Evolutionary conservation across 2,329 filamentous ascomycete species (phyloP).

Genomic region (Pyrenochaeta sp.): DNA sequence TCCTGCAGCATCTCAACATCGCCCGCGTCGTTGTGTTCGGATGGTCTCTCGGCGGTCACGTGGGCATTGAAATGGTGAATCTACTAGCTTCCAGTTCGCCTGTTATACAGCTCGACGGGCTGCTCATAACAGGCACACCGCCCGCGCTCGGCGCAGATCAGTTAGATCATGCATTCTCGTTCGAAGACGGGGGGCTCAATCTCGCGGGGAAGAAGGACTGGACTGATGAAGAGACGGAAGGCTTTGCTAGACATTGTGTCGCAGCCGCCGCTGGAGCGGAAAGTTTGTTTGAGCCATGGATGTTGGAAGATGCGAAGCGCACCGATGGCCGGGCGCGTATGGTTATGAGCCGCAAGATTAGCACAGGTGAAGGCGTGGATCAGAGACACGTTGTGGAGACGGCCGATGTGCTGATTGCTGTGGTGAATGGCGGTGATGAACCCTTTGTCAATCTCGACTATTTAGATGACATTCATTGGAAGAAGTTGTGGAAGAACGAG

Average conservation of each 20-base stretch:
- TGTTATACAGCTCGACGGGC: constrained; percentile 21
- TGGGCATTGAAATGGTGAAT: constrained; percentile 41
- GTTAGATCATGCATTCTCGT: constrained; percentile 18
- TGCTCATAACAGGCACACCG: constrained; percentile 42
- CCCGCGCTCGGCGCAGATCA: constrained; percentile 34
- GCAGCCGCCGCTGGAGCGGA: constrained; percentile 14
- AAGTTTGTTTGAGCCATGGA: constrained; percentile 32
- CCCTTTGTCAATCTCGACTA: constrained; percentile 44
- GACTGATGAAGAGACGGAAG: constrained; percentile 21
- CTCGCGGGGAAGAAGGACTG: constrained; percentile 24
- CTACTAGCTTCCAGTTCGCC: constrained; percentile 10
- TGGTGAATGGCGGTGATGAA: constrained; percentile 42
- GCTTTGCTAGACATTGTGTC: constrained; percentile 22
- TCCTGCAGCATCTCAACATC: constrained; percentile 34
- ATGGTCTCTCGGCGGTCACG: constrained; percentile 46
- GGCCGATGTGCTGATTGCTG: constrained; percentile 29
- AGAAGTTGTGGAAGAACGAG: constrained; percentile 36
- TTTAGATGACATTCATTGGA: constrained; percentile 36
- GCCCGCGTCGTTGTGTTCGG: constrained; percentile 36
- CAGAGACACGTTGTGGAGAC: constrained; percentile 30
- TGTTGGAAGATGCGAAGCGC: constrained; percentile 32
- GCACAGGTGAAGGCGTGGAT: constrained; percentile 19
- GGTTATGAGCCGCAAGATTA: constrained; percentile 34
- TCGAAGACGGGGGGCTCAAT: constrained; percentile 14
- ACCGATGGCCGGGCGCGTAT: constrained; percentile 35